phyloP scores from a whole-genome alignment of 106 monocot genomes.

The Acorus gramineus region DNA sequence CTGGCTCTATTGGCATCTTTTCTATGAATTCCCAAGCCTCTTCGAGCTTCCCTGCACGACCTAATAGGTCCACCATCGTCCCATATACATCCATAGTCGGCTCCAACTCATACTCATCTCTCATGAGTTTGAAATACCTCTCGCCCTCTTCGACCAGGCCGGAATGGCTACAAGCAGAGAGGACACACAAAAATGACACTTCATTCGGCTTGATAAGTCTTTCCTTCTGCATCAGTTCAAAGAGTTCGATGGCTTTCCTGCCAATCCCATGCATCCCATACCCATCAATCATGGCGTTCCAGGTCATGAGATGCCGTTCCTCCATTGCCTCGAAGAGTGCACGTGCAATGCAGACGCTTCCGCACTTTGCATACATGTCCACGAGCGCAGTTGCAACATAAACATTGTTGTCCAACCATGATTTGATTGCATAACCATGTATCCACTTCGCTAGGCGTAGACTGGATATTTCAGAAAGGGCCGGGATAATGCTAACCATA shows the following conservation, averaged over 20 bases:
- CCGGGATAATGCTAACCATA: slow-evolving; percentile 57
- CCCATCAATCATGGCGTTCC: slow-evolving; percentile 87
- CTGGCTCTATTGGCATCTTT: slow-evolving; percentile 4
- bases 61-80: slow-evolving; percentile 13
- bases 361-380: slow-evolving; percentile 64
- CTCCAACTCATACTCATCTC: neutral
- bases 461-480: slow-evolving; percentile 38
- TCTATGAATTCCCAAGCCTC: slow-evolving; percentile 1
- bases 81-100: slow-evolving; percentile 7
- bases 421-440: slow-evolving; percentile 43
- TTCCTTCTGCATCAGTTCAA: slow-evolving; percentile 51
- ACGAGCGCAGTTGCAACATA: slow-evolving; percentile 58
- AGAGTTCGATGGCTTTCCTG: slow-evolving; percentile 28
- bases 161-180: slow-evolving; percentile 70
- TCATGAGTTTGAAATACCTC: slow-evolving; percentile 2
- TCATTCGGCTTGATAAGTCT: slow-evolving; percentile 39
- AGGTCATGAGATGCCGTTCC: slow-evolving; percentile 38
- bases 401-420: slow-evolving; percentile 32
- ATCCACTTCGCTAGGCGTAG: slow-evolving; percentile 49
- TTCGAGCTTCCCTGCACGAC: neutral
- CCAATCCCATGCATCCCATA: slow-evolving; percentile 65
- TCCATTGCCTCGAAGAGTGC: slow-evolving; percentile 35
- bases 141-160: neutral
- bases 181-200: slow-evolving; percentile 54
- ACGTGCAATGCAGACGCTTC: slow-evolving; percentile 24